Conservation (phyloP, 2,329 filamentous ascomycete species). For the Byssoonygena ceratinophila region DNA sequence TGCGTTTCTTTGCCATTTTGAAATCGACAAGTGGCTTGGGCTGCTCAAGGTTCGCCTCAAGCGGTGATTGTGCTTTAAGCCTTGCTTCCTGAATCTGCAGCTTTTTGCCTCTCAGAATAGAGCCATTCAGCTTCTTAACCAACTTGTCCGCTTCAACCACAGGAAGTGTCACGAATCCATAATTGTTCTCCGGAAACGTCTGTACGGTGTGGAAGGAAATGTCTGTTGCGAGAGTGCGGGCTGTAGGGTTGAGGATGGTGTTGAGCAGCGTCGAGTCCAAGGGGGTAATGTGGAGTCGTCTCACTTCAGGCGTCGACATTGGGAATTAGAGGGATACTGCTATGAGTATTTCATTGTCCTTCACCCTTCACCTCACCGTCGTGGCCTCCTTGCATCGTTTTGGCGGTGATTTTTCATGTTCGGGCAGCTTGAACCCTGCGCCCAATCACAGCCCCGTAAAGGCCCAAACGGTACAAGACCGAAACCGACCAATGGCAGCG, state of each 20-base stretch:
- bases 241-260: constrained; percentile 57
- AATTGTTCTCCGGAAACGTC: constrained; percentile 81
- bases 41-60: constrained; percentile 14
- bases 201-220: constrained; percentile 80
- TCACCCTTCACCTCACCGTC: too few relatives aligned
- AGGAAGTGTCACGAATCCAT: constrained; percentile 82
- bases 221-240: constrained; percentile 58
- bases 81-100: constrained; percentile 74
- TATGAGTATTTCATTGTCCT: too few relatives aligned
- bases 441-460: background rate
- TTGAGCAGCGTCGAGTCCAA: constrained; percentile 64
- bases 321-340: constrained; percentile 8
- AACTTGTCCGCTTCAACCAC: constrained; percentile 75
- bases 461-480: background rate
- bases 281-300: constrained; percentile 76
- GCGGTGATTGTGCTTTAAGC: constrained; percentile 27
- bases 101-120: constrained; percentile 72
- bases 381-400: too few relatives aligned
- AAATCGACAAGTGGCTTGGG: constrained; percentile 31
- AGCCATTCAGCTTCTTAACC: constrained; percentile 80
- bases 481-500: background rate
- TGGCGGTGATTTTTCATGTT: too few relatives aligned
- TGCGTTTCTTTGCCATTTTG: constrained; percentile 41
- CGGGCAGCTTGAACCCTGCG: background rate
- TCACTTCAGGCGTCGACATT: constrained; percentile 27